Percentiles rank a stretch among this genome's conserved stretches.
phyloP scores from a whole-genome alignment of 164 flowering plant genomes.

The Aristolochia fimbriata region DNA sequence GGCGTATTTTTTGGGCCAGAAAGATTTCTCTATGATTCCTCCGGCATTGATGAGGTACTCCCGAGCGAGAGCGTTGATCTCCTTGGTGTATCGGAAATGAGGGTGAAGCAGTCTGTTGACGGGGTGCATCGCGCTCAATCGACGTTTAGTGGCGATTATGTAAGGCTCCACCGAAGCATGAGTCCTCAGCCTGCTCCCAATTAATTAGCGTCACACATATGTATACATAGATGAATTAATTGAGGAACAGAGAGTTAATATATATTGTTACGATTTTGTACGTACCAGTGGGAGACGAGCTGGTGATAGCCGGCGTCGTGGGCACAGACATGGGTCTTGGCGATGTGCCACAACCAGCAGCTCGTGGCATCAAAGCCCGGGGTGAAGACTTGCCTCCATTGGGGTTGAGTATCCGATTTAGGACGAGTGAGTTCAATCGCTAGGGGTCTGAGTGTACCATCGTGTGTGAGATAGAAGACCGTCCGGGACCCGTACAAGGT shows the following conservation, averaged over 20 bases:
- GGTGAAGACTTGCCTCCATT: slow-evolving; percentile 17
- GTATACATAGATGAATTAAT: too few species aligned
- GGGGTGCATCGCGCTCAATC: slow-evolving; percentile 25
- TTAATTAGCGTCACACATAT: too few species aligned
- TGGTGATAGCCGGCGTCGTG: slow-evolving; percentile 32
- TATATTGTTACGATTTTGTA: too few species aligned
- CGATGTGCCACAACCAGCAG: slow-evolving; percentile 31
- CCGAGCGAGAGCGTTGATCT: slow-evolving; percentile 27
- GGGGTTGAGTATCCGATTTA: slow-evolving; percentile 4
- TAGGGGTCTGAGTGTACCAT: slow-evolving; percentile 18
- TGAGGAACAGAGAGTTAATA: too few species aligned
- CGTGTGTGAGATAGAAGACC: slow-evolving; percentile 16
- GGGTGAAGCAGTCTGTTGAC: slow-evolving; percentile 19
- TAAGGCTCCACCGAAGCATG: slow-evolving; percentile 18
- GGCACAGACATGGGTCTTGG: slow-evolving; percentile 35
- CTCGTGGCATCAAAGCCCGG: slow-evolving; percentile 17
- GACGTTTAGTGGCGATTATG: slow-evolving; percentile 22
- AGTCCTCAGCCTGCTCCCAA: slow-evolving; percentile 20
- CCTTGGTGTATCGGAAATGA: slow-evolving; percentile 22
- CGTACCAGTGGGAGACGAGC: slow-evolving; percentile 28
- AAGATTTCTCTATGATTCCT: slow-evolving; percentile 24
- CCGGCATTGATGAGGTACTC: slow-evolving; percentile 15
- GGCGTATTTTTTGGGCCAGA: slow-evolving; percentile 19
- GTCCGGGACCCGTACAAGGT: slow-evolving; percentile 30
- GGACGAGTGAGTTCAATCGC: slow-evolving; percentile 33